These are phyloP conservation scores for Ceratobasidium papillatum DNA, from an alignment of 1,284 basidiomycete genomes.

Conservation along the genomic window DNA sequence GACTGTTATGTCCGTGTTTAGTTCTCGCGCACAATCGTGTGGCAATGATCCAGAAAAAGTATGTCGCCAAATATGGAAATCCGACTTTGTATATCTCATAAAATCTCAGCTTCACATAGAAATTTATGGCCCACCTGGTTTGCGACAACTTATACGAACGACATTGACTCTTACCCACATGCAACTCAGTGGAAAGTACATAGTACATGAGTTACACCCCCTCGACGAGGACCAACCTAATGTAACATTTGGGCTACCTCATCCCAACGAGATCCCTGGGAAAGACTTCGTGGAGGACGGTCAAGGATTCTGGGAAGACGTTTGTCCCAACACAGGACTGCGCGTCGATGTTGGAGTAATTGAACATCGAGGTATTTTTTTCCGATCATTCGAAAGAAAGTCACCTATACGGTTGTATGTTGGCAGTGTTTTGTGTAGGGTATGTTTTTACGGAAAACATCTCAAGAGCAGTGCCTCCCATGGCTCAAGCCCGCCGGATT, in stretches of 20 bases:
- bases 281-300: slow-evolving; percentile 66
- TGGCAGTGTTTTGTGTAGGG: slow-evolving; percentile 81
- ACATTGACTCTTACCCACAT: slow-evolving; percentile 76
- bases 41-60: slow-evolving; percentile 23
- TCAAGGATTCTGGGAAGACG: slow-evolving; percentile 75
- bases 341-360: slow-evolving; percentile 81
- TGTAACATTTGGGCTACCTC: slow-evolving; percentile 60
- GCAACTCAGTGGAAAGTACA: slow-evolving; percentile 71
- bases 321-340: slow-evolving; percentile 61
- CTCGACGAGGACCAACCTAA: slow-evolving; percentile 43
- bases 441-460: slow-evolving; percentile 80
- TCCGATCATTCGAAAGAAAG: slow-evolving; percentile 13
- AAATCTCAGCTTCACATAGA: slow-evolving; percentile 59
- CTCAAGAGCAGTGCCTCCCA: slow-evolving; percentile 63
- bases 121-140: slow-evolving; percentile 83
- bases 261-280: slow-evolving; percentile 74
- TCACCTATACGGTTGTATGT: slow-evolving; percentile 2
- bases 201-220: slow-evolving; percentile 81
- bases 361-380: slow-evolving; percentile 73
- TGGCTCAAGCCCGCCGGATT: slow-evolving; percentile 69
- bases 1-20: slow-evolving; percentile 53
- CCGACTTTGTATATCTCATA: neutral
- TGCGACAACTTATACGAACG: slow-evolving; percentile 79
- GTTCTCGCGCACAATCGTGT: slow-evolving; percentile 26
- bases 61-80: slow-evolving; percentile 27